Evolutionary conservation across 2,329 filamentous ascomycete genomes (phyloP).

Genomic region (Bipolaris bicolor): DNA sequence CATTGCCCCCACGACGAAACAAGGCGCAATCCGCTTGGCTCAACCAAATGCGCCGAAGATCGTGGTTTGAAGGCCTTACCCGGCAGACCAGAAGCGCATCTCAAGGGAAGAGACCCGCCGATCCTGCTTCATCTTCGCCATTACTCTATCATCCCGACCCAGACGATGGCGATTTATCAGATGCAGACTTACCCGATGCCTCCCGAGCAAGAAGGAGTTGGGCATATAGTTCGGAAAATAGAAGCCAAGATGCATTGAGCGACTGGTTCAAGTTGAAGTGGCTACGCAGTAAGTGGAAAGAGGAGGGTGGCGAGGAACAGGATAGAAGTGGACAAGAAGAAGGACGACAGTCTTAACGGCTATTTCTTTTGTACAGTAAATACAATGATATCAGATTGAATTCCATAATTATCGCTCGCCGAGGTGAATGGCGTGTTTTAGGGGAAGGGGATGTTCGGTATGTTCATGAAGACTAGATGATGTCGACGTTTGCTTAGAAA

Average conservation of each 20-base stretch:
- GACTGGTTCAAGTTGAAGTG: slow-evolving; percentile 49
- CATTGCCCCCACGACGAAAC: slow-evolving; percentile 36
- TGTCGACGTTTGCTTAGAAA: no score
- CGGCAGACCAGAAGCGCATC: slow-evolving; percentile 34
- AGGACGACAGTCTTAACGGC: slow-evolving; percentile 22
- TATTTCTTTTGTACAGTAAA: background rate
- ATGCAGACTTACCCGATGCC: slow-evolving; percentile 32
- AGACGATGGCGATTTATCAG: slow-evolving; percentile 39
- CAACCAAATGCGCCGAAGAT: slow-evolving; percentile 44
- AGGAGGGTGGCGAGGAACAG: slow-evolving; percentile 22
- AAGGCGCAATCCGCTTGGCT: slow-evolving; percentile 42
- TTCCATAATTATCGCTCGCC: background rate
- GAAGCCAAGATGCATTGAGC: slow-evolving; percentile 35
- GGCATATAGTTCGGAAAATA: slow-evolving; percentile 29
- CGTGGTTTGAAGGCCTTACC: slow-evolving; percentile 45
- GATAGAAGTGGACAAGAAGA: slow-evolving; percentile 21
- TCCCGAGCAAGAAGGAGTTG: slow-evolving; percentile 34
- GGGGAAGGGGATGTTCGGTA: no score
- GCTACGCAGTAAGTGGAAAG: slow-evolving; percentile 47
- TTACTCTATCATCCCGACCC: slow-evolving; percentile 39
- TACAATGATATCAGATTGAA: background rate
- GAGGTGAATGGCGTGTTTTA: no score
- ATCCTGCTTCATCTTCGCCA: slow-evolving; percentile 26
- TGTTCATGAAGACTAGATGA: no score
- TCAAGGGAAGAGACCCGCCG: slow-evolving; percentile 37